phyloP scores from a whole-genome alignment of 352 stramenopile genomes.

The Phytopythium ostracodes region DNA sequence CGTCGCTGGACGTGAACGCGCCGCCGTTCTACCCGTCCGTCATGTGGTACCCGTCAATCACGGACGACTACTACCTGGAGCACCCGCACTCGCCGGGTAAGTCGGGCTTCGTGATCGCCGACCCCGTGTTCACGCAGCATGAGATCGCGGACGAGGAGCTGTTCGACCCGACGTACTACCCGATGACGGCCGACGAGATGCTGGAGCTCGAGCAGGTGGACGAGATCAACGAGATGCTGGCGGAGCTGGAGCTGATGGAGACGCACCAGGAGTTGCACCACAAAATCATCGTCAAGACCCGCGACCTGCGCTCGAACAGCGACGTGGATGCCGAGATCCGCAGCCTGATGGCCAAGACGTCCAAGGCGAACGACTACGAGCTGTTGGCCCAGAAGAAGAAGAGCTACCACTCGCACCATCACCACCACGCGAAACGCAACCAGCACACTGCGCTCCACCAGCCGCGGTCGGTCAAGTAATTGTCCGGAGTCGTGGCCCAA shows the following conservation, averaged over 20 bases:
- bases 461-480: constrained; percentile 67
- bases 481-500: constrained; percentile 10
- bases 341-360: constrained; percentile 47
- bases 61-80: constrained; percentile 64
- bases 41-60: constrained; percentile 48
- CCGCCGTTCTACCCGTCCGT: constrained; percentile 59
- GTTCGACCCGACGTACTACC: constrained; percentile 65
- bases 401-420: constrained; percentile 20
- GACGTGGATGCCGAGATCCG: constrained; percentile 59
- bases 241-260: constrained; percentile 76
- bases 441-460: constrained; percentile 54
- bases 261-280: constrained; percentile 67
- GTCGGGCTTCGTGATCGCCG: constrained; percentile 59
- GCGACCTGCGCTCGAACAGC: constrained; percentile 46
- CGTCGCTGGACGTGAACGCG: constrained; percentile 46
- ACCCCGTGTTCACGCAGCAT: constrained; percentile 39
- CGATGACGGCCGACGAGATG: constrained; percentile 52
- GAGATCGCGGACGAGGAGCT: constrained; percentile 77
- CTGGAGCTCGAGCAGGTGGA: constrained; percentile 73
- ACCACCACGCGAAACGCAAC: constrained; percentile 37
- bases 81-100: constrained; percentile 53
- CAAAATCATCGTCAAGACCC: constrained; percentile 49
- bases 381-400: constrained; percentile 25
- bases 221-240: constrained; percentile 75
- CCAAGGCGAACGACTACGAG: constrained; percentile 44